Conservation (phyloP, 1,284 basidiomycete species). For the Athelia psychrophila region DNA sequence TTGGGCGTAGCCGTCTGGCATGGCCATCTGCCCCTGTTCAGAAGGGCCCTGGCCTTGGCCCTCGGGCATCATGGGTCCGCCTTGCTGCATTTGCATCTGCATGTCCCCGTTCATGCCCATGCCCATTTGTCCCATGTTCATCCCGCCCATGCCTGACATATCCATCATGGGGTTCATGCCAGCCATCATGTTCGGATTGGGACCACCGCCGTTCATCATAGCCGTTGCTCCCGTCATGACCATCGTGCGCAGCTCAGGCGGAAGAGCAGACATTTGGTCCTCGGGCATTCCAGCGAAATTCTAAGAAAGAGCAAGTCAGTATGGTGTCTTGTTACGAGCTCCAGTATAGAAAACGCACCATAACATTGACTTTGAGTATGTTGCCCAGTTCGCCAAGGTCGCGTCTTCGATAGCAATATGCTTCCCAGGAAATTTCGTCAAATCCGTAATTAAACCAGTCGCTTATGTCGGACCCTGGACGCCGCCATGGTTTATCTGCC, state of each 20-base stretch:
- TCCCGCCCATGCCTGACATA: constrained; percentile 47
- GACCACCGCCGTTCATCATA: constrained; percentile 63
- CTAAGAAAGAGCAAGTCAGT: constrained; percentile 30
- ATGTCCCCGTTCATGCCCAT: constrained; percentile 48
- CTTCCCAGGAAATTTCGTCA: constrained; percentile 94
- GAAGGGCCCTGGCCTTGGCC: constrained; percentile 31
- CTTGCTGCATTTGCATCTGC: constrained; percentile 38
- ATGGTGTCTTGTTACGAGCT: constrained; percentile 5
- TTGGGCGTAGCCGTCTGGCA: constrained; percentile 38
- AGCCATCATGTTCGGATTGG: constrained; percentile 58
- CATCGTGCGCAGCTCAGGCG: constrained; percentile 78
- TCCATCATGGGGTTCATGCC: constrained; percentile 38
- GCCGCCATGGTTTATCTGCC: constrained; percentile 89
- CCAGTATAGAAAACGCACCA: constrained; percentile 46
- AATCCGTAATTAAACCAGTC: constrained; percentile 99
- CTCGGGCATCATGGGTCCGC: constrained; percentile 40
- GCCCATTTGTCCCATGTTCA: constrained; percentile 53
- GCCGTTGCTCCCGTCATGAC: constrained; percentile 74
- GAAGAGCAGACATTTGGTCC: constrained; percentile 71
- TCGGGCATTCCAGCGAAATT: constrained; percentile 80
- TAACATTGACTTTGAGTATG: constrained; percentile 73
- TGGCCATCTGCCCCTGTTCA: constrained; percentile 41
- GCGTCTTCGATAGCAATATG: constrained; percentile 84
- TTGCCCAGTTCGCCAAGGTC: constrained; percentile 79
- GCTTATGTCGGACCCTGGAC: constrained; percentile 89